phyloP scores from a whole-genome alignment of 2,329 filamentous ascomycete species.

The Botryotinia globosa region DNA sequence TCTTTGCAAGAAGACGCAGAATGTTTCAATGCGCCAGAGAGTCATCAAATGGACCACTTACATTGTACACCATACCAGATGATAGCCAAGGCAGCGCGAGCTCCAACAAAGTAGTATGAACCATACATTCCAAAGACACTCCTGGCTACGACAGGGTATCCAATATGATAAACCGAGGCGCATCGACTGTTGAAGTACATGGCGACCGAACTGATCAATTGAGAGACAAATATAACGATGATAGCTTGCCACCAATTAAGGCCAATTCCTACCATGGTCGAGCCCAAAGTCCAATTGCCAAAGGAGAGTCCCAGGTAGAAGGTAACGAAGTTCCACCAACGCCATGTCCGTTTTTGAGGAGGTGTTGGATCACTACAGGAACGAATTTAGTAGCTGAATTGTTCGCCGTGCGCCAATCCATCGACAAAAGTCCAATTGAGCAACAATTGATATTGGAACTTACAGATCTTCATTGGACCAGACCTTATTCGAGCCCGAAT shows the following conservation, averaged over 20 bases:
- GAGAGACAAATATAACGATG: slow-evolving; percentile 45
- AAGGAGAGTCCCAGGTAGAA: slow-evolving; percentile 44
- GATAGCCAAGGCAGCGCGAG: slow-evolving; percentile 45
- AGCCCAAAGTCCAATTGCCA: slow-evolving; percentile 45
- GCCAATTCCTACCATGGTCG: slow-evolving; percentile 44
- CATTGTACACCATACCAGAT: slow-evolving; percentile 65
- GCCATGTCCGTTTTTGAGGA: slow-evolving; percentile 26
- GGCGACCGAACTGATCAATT: slow-evolving; percentile 43
- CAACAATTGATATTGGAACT: slow-evolving; percentile 38
- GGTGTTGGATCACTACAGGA: slow-evolving; percentile 38
- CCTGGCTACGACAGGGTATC: slow-evolving; percentile 40
- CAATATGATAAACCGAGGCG: slow-evolving; percentile 44
- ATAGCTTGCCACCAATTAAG: slow-evolving; percentile 47
- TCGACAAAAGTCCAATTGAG: background rate
- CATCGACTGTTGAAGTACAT: slow-evolving; percentile 44
- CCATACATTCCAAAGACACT: slow-evolving; percentile 47
- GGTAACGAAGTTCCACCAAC: slow-evolving; percentile 43
- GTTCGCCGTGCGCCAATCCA: slow-evolving; percentile 7
- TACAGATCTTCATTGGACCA: slow-evolving; percentile 38
- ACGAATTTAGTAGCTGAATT: slow-evolving; percentile 9
- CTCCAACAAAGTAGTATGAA: slow-evolving; percentile 42
- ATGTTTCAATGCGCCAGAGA: background rate
- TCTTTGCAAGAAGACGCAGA: background rate
- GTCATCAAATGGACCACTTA: slow-evolving; percentile 45
- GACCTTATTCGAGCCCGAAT: slow-evolving; percentile 22